Percentiles rank a stretch among this genome's conserved stretches.
phyloP scores from a whole-genome alignment of 2,329 filamentous ascomycete genomes.

The Spiromastix sp. region DNA sequence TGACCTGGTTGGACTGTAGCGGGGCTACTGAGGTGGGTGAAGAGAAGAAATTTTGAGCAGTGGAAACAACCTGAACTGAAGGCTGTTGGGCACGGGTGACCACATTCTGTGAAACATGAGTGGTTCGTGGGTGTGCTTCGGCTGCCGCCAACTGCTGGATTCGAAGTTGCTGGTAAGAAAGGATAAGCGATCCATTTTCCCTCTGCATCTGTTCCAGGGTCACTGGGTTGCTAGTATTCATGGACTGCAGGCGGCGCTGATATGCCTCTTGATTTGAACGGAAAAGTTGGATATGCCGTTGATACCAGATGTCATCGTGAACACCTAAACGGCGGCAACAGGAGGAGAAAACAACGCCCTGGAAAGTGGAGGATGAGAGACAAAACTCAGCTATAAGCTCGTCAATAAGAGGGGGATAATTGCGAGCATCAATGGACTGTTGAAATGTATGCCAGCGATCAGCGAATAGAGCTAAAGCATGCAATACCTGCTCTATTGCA shows the following conservation, averaged over 20 bases:
- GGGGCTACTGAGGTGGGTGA: too few relatives aligned
- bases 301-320: not conserved
- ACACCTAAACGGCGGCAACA: slow-evolving; percentile 20
- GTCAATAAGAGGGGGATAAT: slow-evolving; percentile 46
- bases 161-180: slow-evolving; percentile 9
- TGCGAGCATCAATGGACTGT: slow-evolving; percentile 21
- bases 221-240: slow-evolving; percentile 1
- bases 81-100: too few relatives aligned
- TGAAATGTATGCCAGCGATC: slow-evolving; percentile 30
- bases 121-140: too few relatives aligned
- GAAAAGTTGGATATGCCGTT: not conserved
- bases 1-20: too few relatives aligned
- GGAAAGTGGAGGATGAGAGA: slow-evolving; percentile 42
- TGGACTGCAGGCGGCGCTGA: slow-evolving; percentile 9
- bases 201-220: slow-evolving; percentile 7
- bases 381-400: slow-evolving; percentile 43
- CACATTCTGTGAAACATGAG: too few relatives aligned
- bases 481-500: slow-evolving; percentile 29
- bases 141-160: not conserved
- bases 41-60: too few relatives aligned
- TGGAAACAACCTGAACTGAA: too few relatives aligned
- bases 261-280: slow-evolving; percentile 13
- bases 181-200: slow-evolving; percentile 12
- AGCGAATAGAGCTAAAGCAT: slow-evolving; percentile 37
- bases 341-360: slow-evolving; percentile 41